Evolutionary conservation across 306 rosid species (phyloP).

Genomic region (Dryas alaskensis): DNA sequence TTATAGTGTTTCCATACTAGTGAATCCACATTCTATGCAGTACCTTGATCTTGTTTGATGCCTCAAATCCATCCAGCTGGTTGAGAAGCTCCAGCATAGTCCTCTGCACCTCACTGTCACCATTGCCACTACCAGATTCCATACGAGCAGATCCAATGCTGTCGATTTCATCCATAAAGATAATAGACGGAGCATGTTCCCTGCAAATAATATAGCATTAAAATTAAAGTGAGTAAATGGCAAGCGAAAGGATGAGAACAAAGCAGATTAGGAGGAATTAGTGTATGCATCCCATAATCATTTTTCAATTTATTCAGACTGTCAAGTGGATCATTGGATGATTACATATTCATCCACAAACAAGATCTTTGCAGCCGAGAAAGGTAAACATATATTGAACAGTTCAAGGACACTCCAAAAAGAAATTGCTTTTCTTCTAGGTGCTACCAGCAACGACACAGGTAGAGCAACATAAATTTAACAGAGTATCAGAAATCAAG

Average conservation of each 20-base stretch:
- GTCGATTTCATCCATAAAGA: conserved; percentile 98
- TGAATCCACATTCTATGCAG: conserved; percentile 1
- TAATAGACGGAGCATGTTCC: conserved; percentile 99
- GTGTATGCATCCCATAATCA: background rate
- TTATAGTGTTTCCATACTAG: background rate
- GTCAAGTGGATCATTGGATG: background rate
- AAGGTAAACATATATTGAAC: background rate
- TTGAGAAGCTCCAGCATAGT: conserved; percentile 99
- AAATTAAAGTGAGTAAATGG: background rate
- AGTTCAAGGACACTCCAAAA: background rate
- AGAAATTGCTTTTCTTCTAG: background rate
- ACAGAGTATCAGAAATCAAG: background rate
- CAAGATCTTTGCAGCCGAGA: background rate
- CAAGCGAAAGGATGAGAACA: background rate
- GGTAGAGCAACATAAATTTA: background rate
- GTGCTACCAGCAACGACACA: background rate
- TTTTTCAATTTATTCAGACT: background rate
- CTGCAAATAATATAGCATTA: conserved; percentile 39
- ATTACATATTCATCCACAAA: conserved; percentile 3
- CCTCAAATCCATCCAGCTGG: conserved; percentile 99
- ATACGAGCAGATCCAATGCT: conserved; percentile 99
- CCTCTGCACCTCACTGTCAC: conserved; percentile 98
- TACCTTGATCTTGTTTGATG: conserved; percentile 99
- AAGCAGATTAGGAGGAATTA: background rate
- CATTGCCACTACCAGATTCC: conserved; percentile 99